Evolutionary conservation across 495 filamentous ascomycete genomes (phyloP), one percentile per base, ranked within the genome.

Genomic region (Aspergillus wentii): DNA sequence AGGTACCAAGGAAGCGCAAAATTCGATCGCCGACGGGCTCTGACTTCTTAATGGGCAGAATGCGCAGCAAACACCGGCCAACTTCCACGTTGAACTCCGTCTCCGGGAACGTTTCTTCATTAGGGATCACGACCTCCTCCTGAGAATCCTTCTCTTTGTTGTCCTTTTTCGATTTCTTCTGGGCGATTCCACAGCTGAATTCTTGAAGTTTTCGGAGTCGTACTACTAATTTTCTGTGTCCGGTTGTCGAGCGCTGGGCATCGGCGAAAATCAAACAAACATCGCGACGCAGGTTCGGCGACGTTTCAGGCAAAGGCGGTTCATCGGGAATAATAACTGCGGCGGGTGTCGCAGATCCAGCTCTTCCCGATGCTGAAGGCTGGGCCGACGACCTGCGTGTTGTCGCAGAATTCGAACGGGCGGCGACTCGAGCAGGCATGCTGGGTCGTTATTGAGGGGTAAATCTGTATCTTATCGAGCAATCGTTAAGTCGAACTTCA

Each of bases 131-230:
- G 17, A 53, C 38, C 21, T 68, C 57, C 41, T 71, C 57, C 27
- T 44, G 46, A 18, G 56, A 41, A 31, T 63, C 56, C 11, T 57
- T 40, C 20, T 39, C 36, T 30, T 66, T 62, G 4, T 41, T 48
- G 38, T 69, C 62, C 44, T 72, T 74, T 20, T 71, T 72, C 6
- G 56, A 61, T 14, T 62, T 59, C 38, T 72, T 70, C 37, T 65
- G 69, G 5, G 71, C 76, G 44, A 91, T 87, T 44, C 84, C 87
- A 59, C 85, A 87, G 71, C 88, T 95, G 28, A 79, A 70, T 54
- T 97, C 92, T 48, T 95, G 89, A 14, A 91, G 68, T 49, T 90
- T 95, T 38, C 92, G 78, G 33, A 94, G 69, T 17, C 80, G 88
- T 35, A 95, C 82, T 14, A 83, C 82, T 0, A 95, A 75, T 54